phyloP scores from a whole-genome alignment of 257 asterid species.

The Plantago elongata region DNA sequence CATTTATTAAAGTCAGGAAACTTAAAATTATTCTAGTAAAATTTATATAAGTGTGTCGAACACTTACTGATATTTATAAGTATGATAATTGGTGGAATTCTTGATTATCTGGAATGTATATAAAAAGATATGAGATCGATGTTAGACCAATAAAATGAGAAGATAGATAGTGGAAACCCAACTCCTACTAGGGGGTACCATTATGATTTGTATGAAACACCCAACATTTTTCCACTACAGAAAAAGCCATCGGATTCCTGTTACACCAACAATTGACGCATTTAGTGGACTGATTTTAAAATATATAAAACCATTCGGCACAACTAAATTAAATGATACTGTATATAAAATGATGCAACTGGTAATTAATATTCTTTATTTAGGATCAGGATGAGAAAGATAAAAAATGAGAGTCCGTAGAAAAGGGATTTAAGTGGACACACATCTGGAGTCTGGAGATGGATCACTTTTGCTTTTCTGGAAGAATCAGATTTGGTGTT shows the following conservation, averaged over 20 bases:
- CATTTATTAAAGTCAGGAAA: no score
- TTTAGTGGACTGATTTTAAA: neutral
- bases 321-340: no score
- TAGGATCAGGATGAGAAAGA: neutral
- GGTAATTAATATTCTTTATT: neutral
- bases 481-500: neutral
- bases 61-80: no score
- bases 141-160: no score
- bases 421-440: neutral
- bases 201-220: neutral
- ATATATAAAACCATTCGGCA: neutral
- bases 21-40: no score
- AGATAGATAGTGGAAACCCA: no score
- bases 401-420: neutral
- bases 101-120: no score
- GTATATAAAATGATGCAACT: neutral
- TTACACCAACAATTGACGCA: conserved; percentile 9
- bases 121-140: no score
- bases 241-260: neutral
- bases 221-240: neutral
- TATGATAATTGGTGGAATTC: no score
- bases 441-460: neutral
- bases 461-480: conserved; percentile 1
- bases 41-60: no score
- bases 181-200: no score